These are phyloP conservation scores for Cynanchum wilfordii DNA, from an alignment of 257 asterid genomes.

Conservation along the genomic window DNA sequence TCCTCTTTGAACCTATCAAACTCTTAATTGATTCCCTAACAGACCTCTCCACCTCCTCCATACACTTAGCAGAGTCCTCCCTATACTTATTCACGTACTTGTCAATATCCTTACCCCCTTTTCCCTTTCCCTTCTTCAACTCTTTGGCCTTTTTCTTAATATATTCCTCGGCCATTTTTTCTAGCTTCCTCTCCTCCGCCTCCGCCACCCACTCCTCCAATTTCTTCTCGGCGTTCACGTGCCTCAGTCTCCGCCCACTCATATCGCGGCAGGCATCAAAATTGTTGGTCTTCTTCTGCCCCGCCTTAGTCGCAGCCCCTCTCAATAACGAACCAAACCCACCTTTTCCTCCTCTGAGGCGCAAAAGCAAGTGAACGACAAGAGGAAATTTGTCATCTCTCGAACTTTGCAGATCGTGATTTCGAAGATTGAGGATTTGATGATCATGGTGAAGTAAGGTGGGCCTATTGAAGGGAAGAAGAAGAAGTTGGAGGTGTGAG, in stretches of 20 bases:
- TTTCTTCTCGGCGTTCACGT: constrained; percentile 96
- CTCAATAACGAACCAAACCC: constrained; percentile 90
- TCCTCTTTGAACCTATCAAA: constrained; percentile 50
- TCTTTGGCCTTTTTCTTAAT: constrained; percentile 72
- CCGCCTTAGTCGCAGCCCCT: constrained; percentile 97
- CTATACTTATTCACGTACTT: constrained; percentile 85
- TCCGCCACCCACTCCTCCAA: constrained; percentile 92
- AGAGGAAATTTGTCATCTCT: constrained; percentile 28
- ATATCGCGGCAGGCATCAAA: constrained; percentile 97
- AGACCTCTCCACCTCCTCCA: constrained; percentile 77
- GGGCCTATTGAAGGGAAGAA: constrained; percentile 14
- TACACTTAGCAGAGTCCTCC: constrained; percentile 75
- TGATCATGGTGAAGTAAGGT: constrained; percentile 34
- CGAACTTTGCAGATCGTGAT: not conserved
- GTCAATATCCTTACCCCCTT: constrained; percentile 48
- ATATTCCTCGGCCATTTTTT: constrained; percentile 83
- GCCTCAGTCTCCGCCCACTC: constrained; percentile 97
- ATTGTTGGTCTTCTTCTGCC: constrained; percentile 93
- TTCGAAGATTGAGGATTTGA: constrained; percentile 28
- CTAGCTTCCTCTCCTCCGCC: constrained; percentile 83
- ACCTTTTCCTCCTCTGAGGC: constrained; percentile 96
- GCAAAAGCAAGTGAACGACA: constrained; percentile 42
- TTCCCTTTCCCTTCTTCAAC: constrained; percentile 47
- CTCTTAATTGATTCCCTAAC: constrained; percentile 67
- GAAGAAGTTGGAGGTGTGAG: constrained; percentile 49